Base-by-base conservation (phyloP, 106 monocot species). In the Platanthera zijinensis region DNA sequence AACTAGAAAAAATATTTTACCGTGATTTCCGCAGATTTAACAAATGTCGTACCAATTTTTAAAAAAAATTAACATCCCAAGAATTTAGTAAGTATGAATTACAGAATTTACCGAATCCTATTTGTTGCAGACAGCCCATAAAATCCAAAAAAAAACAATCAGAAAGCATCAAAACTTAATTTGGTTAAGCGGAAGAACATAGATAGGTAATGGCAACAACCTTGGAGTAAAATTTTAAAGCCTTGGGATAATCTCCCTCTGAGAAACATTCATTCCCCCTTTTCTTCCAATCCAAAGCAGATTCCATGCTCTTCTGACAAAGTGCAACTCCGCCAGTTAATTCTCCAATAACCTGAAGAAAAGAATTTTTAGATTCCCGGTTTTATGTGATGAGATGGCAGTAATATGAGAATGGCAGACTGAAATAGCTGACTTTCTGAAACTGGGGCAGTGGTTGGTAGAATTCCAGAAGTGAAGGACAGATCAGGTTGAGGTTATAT, bases 241-340 rank as follows among this genome's bases (percentile, higher is more conserved):
- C 96, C 79, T 83, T 57, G 17, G 25, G 62, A 75, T 79, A 91
- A 73, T 93, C 86, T 5, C 89, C 89, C 28, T 72, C 82, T 4
- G 76, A 77, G 69, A 93, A 96, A 62, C 82, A 81, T 64, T 85
- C 79, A 51, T 93, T 96, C 11, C 96, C 96, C 25, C 82, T 80
- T 32, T 75, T 59, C 85, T 96, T 96, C 49, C 79, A 85, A 74
- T 91, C 87, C 46, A 87, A 61, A 21, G 93, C 82, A 13, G 51
- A 74, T 8, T 76, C n/a, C 72, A 63, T 80, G 74, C 76, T 82
- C 87, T 96, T 96, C 63, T 87, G 84, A 71, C 93, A 91, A 51
- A 90, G 84, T 15, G 89, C 93, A 74, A 83, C 57, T n/a, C 87
- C 82, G 45, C 89, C 83, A 10, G 87, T 91, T 56, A 96, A 74